Base-by-base conservation (phyloP, 768 basidiomycete genomes). In the Boletus coccyginus region DNA sequence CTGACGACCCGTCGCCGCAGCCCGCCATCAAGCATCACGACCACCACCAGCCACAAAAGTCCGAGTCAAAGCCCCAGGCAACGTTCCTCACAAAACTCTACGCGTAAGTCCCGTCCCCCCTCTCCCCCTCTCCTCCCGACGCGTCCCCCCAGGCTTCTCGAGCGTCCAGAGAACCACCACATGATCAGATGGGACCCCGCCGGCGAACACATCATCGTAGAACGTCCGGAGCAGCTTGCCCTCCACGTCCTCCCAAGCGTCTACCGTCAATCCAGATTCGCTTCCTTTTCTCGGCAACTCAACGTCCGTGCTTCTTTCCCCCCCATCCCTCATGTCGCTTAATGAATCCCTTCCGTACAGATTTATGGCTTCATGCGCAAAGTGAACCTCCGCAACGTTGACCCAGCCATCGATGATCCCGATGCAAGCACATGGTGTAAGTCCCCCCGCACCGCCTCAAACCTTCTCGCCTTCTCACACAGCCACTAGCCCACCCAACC, bases 341-440 rank as follows among this genome's bases (percentile, higher is more conserved):
- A 59, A 66, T 64, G 56, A 61, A 61, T 50, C 33, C 54, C 54
- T 49, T 65, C 66, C 55, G 50, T 55, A 65, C 66, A 96, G 94
- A 97, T 97, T 75, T 97, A 97, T 78, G 94, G 94, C 62, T 97
- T 94, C 80, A 95, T 95, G 92, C 92, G 94, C 75, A 95, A 96
- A 74, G 91, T 96, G 70, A 95, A 94, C 78, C 81, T 95, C 65
- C 88, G 92, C 71, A 94, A 95, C 76, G 89, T 94, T 72, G 93
- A 95, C 78, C 90, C 91, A 60, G 92, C 90, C 59, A 94, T 94
- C 63, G 90, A 92, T 75, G 94, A 96, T 75, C 93, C 93, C 59
- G 94, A 97, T 76, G 94, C 93, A 14, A 94, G 91, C 73, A 94
- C 93, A 60, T 97, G 94, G 94, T 94, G 93, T 95, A 78, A 71